Evolutionary conservation across 192 early-diverging fungal genomes (phyloP).

Genomic region (Powellomyces hirtus): DNA sequence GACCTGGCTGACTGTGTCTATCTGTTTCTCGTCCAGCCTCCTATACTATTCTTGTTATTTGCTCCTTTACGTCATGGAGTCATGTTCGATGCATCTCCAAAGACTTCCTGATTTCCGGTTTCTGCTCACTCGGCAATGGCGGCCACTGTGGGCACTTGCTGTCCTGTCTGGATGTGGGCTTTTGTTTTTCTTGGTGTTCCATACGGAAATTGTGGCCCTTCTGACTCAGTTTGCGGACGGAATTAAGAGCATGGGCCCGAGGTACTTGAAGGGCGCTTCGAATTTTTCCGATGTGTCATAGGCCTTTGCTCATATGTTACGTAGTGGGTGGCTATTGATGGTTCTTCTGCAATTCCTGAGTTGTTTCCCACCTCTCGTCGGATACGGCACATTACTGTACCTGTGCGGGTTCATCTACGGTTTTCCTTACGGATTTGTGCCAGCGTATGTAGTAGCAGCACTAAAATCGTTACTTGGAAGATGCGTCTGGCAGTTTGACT

Average conservation of each 20-base stretch:
- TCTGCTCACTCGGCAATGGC: constrained; percentile 22
- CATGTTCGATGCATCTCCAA: too few species aligned
- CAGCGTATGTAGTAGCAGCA: too few species aligned
- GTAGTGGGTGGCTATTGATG: constrained; percentile 41
- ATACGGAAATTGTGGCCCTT: constrained; percentile 16
- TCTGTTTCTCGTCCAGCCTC: too few species aligned
- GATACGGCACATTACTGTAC: constrained; percentile 63
- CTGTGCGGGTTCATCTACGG: constrained; percentile 69
- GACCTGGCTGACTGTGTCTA: too few species aligned
- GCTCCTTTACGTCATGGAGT: too few species aligned
- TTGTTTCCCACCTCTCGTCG: constrained; percentile 68
- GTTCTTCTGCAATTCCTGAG: constrained; percentile 52
- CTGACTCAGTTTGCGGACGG: constrained; percentile 22
- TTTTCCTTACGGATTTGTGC: constrained; percentile 54
- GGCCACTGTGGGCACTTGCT: constrained; percentile 18
- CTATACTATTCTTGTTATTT: too few species aligned
- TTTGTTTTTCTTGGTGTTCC: constrained; percentile 5
- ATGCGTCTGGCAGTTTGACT: too few species aligned
- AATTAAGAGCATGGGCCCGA: constrained; percentile 5
- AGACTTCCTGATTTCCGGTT: not conserved
- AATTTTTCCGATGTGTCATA: not conserved
- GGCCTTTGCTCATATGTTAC: not conserved
- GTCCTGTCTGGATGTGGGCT: not conserved
- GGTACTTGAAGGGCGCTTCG: not conserved
- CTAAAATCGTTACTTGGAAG: too few species aligned